Evolutionary conservation across 163 green algal genomes (phyloP).

Genomic region (Scenedesmus sp.): DNA sequence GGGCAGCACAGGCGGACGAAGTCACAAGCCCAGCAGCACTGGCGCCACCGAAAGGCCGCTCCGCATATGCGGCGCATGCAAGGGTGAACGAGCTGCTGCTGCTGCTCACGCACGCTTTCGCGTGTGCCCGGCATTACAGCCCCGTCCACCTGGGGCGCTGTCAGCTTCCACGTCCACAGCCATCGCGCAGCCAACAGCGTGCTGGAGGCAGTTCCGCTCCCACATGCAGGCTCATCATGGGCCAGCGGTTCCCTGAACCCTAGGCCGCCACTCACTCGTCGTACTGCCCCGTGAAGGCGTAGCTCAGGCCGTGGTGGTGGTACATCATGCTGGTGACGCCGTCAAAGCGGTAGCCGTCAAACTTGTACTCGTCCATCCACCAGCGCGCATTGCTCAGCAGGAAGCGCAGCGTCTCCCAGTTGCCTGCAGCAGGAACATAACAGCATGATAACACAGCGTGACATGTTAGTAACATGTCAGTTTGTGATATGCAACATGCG

Average conservation of each 20-base stretch:
- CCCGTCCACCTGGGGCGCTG: no score
- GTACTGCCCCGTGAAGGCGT: conserved; percentile 92
- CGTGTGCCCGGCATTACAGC: no score
- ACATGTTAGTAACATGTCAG: not conserved
- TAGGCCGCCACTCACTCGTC: conserved; percentile 56
- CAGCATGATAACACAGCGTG: not conserved
- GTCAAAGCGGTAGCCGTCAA: conserved; percentile 98
- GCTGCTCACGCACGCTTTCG: no score
- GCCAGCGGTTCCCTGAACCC: not conserved
- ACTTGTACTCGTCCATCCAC: conserved; percentile 99
- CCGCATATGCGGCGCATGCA: no score
- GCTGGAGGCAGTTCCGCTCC: no score
- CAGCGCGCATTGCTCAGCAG: conserved; percentile 97
- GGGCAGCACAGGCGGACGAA: not conserved
- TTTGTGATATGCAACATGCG: not conserved
- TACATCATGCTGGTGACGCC: conserved; percentile 99
- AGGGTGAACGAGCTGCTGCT: no score
- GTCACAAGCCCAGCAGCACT: not conserved
- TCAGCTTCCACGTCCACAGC: no score
- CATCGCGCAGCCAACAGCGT: no score
- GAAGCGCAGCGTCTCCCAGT: conserved; percentile 96
- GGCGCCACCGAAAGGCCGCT: no score
- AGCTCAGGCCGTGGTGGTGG: conserved; percentile 98
- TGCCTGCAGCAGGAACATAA: conserved; percentile 80
- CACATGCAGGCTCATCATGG: no score